Evolutionary conservation across 116 monocot species (phyloP), one percentile per base, ranked within the genome.

Genomic region (Posidonia oceanica): DNA sequence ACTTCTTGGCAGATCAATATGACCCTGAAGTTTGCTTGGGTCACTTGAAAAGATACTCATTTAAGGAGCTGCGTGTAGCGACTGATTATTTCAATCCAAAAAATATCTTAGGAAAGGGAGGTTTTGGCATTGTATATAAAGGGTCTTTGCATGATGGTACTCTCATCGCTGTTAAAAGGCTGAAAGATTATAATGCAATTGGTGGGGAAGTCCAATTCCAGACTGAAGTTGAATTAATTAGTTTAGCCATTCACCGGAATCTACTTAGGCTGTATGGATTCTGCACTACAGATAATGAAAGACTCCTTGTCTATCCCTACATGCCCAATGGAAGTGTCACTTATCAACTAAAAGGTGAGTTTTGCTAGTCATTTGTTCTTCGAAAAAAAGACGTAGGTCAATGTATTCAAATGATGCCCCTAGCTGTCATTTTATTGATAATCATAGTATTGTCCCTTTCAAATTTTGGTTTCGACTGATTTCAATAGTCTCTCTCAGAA

Each of bases 251-350:
- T 44, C 97, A 97, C 71, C 79, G 97, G 3, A 91, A 97, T 82
- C 87, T 97, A 59, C 87, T 97, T 42, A 71, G 87, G 61, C 80
- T 97, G 16, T 79, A 54, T 66, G 97, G 97, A 7, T 97, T 87
- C 68, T 97, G 97, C 72, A 77, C 83, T 1, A 83, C 89, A 3
- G 91, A 91, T 75, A 85, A 79, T 53, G 97, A 97, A 74, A 81
- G 92, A 64, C 78, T 97, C 2, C 92, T 97, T 29, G 92, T 91
- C 36, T 97, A 97, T 67, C 97, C 97, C 57, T 97, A 78, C 58
- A 89, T 97, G 91, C 80, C 92, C 44, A 97, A 97, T 85, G 97
- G 97, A 71, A 97, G 97, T 81, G 92, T 97, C 66, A 86, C 89
- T 74, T 87, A 84, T 79, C 89, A 87, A 67, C 80, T 97, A 73